phyloP scores from a whole-genome alignment of 2,329 filamentous ascomycete genomes.

The Claviceps sp. region DNA sequence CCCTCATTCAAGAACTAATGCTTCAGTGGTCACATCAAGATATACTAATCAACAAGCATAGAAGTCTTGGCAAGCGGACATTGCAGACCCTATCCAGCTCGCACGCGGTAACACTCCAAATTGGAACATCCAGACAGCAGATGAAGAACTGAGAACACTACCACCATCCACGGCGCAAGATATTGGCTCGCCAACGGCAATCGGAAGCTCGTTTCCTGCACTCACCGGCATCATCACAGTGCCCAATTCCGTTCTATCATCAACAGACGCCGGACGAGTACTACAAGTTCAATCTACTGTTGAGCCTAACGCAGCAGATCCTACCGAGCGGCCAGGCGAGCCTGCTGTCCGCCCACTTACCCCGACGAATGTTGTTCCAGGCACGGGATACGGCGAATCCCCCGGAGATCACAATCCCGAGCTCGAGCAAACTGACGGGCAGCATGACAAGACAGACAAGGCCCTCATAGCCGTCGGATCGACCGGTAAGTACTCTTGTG shows the following conservation, averaged over 20 bases:
- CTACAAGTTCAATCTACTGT: background rate
- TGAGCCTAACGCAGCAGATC: background rate
- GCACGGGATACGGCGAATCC: background rate
- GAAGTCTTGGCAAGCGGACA: background rate
- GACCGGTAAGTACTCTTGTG: conserved; percentile 8
- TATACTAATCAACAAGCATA: background rate
- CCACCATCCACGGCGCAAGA: background rate
- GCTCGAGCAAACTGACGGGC: conserved; percentile 1
- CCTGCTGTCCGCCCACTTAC: background rate
- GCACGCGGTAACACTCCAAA: background rate
- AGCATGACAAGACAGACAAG: conserved; percentile 7
- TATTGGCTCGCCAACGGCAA: background rate
- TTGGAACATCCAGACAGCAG: background rate
- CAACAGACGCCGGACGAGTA: conserved; percentile 5
- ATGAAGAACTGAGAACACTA: background rate
- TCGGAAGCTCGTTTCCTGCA: background rate
- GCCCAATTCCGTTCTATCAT: conserved; percentile 1
- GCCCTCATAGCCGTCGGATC: conserved; percentile 10
- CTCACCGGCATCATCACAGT: conserved; percentile 1
- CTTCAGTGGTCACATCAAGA: background rate
- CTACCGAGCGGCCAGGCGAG: background rate
- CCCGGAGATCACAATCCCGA: background rate
- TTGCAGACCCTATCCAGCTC: background rate
- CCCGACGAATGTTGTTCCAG: background rate
- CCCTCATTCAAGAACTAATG: no score